Conservation (phyloP, 2,329 filamentous ascomycete genomes). For the Fusarium protoensiforme region DNA sequence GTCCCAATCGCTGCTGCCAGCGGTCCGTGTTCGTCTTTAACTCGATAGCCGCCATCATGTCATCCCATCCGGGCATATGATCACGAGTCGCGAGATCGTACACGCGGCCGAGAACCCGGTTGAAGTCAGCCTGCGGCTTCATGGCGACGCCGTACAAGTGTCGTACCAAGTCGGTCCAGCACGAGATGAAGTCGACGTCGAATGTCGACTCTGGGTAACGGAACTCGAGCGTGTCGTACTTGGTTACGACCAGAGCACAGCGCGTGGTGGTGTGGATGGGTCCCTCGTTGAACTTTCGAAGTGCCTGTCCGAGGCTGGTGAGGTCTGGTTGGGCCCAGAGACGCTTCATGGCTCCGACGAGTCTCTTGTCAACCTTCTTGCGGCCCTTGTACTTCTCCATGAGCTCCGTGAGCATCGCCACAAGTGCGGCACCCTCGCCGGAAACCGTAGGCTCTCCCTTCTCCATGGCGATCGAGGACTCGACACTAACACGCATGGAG, state of each 20-base stretch:
- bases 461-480: conserved; percentile 30
- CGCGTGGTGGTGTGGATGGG: conserved; percentile 35
- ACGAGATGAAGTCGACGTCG: conserved; percentile 37
- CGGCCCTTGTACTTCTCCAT: conserved; percentile 12
- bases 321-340: conserved; percentile 26
- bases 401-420: conserved; percentile 1
- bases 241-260: conserved; percentile 40
- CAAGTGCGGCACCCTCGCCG: conserved; percentile 15
- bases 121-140: conserved; percentile 24
- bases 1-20: conserved; percentile 26
- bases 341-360: conserved; percentile 26
- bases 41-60: conserved; percentile 32
- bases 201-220: conserved; percentile 44
- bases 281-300: conserved; percentile 39
- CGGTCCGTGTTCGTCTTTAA: conserved; percentile 13
- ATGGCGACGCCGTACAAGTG: conserved; percentile 38
- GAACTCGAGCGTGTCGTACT: conserved; percentile 42
- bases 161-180: conserved; percentile 40
- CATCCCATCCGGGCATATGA: conserved; percentile 27
- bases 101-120: conserved; percentile 27
- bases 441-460: background rate
- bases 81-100: conserved; percentile 39
- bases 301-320: conserved; percentile 12
- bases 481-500: conserved; percentile 27
- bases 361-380: conserved; percentile 15